Evolutionary conservation across 176 grass and related monocot genomes (phyloP).

Genomic region (Stipa capillata): DNA sequence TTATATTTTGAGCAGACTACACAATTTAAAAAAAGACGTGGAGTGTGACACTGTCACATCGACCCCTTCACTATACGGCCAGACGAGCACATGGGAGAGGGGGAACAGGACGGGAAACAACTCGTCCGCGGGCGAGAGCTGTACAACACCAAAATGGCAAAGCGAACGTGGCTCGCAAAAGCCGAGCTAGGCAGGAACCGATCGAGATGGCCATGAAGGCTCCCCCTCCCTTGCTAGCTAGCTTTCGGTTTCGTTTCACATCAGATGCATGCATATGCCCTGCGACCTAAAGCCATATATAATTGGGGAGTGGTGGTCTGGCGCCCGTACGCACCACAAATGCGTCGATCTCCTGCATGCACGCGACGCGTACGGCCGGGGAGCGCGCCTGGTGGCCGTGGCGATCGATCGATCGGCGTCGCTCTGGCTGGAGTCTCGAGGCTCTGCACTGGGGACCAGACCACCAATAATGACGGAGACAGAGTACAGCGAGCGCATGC

Average conservation of each 20-base stretch:
- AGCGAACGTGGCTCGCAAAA: not conserved
- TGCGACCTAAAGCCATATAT: not conserved
- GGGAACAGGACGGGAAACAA: constrained; percentile 1
- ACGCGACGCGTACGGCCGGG: not conserved
- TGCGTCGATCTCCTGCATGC: not conserved
- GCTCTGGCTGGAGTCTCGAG: constrained; percentile 1
- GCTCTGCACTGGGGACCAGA: not conserved
- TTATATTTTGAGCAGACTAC: too few relatives aligned
- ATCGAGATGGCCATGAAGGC: not conserved
- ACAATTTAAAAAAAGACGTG: too few relatives aligned
- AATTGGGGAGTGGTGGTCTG: not conserved
- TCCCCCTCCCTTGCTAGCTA: not conserved
- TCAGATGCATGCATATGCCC: not conserved
- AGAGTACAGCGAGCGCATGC: not conserved
- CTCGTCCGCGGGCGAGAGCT: not conserved
- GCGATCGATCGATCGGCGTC: not conserved
- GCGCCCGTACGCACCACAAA: not conserved
- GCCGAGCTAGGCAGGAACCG: not conserved
- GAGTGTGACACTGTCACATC: not conserved
- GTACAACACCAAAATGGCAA: constrained; percentile 23
- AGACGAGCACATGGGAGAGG: not conserved
- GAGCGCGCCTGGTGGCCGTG: not conserved
- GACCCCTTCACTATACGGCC: not conserved
- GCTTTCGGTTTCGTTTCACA: not conserved
- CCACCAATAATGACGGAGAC: constrained; percentile 39